Evolutionary conservation across 140 eudicot genomes (phyloP).

Genomic region (Bidens hawaiensis): DNA sequence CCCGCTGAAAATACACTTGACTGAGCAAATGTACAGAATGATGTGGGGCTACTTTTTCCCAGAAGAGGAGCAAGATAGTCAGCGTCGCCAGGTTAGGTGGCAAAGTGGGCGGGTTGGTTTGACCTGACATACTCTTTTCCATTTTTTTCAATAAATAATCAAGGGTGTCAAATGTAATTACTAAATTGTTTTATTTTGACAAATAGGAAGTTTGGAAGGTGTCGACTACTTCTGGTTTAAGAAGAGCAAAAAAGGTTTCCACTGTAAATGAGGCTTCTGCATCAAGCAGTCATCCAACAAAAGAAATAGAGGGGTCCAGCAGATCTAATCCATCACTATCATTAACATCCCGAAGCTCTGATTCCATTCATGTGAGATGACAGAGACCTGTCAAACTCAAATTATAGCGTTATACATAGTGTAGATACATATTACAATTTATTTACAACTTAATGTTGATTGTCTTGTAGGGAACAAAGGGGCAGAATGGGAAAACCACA

Average conservation of each 20-base stretch:
- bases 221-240: slow-evolving; percentile 88
- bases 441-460: slow-evolving; percentile 8
- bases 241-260: slow-evolving; percentile 76
- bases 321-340: slow-evolving; percentile 47
- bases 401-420: not conserved
- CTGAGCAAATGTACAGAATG: slow-evolving; percentile 82
- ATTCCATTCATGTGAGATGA: slow-evolving; percentile 67
- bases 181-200: not conserved
- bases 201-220: slow-evolving; percentile 90
- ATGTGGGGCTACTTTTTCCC: slow-evolving; percentile 98
- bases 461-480: slow-evolving; percentile 47
- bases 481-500: slow-evolving; percentile 48
- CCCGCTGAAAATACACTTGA: slow-evolving; percentile 91
- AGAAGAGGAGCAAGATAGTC: slow-evolving; percentile 97
- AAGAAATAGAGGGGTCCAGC: slow-evolving; percentile 51
- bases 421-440: slow-evolving; percentile 7
- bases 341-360: slow-evolving; percentile 43
- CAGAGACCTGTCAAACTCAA: not conserved
- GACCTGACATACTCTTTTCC: not conserved
- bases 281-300: slow-evolving; percentile 48
- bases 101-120: slow-evolving; percentile 9
- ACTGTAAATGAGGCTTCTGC: slow-evolving; percentile 56
- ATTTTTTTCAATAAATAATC: not conserved
- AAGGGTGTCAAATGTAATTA: not conserved
- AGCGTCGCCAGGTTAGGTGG: slow-evolving; percentile 76